Conservation (phyloP, 2,329 filamentous ascomycete genomes). For the Calonectria multiphialidica region DNA sequence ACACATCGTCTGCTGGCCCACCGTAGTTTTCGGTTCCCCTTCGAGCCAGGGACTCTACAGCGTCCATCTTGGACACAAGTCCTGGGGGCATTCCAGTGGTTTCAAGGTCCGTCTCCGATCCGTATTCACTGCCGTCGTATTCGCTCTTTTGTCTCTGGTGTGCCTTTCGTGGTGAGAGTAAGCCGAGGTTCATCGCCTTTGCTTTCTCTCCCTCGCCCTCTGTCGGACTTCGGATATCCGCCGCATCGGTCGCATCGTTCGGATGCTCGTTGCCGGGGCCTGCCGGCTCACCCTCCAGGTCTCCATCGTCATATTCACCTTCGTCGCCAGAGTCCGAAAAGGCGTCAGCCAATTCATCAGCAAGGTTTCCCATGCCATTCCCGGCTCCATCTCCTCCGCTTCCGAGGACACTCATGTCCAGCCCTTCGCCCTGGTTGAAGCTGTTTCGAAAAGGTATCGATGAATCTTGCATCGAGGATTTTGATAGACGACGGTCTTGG, state of each 20-base stretch:
- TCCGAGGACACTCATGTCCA: conserved; percentile 61
- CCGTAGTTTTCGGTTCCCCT: conserved; percentile 75
- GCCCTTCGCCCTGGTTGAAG: conserved; percentile 61
- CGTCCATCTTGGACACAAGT: conserved; percentile 77
- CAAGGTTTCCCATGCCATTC: conserved; percentile 80
- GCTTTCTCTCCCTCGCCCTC: conserved; percentile 36
- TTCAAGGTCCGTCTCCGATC: conserved; percentile 78
- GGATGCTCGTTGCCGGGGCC: conserved; percentile 26
- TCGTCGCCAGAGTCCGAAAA: conserved; percentile 76
- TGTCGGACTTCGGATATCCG: conserved; percentile 24
- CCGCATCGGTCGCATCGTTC: conserved; percentile 24
- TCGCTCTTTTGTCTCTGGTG: conserved; percentile 68
- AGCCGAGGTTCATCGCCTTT: conserved; percentile 56
- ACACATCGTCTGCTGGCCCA: conserved; percentile 73
- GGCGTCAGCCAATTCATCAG: conserved; percentile 83
- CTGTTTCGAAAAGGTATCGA: conserved; percentile 62
- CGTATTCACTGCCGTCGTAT: conserved; percentile 82
- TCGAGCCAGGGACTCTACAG: conserved; percentile 77
- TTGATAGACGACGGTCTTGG: conserved; percentile 61
- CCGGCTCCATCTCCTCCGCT: conserved; percentile 55
- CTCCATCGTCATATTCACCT: conserved; percentile 61
- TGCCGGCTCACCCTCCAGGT: conserved; percentile 43
- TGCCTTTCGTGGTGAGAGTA: conserved; percentile 58
- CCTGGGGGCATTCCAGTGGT: conserved; percentile 75
- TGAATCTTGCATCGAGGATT: conserved; percentile 63